Evolutionary conservation across 768 basidiomycete genomes (phyloP).

Genomic region (Wakefieldia striispora): DNA sequence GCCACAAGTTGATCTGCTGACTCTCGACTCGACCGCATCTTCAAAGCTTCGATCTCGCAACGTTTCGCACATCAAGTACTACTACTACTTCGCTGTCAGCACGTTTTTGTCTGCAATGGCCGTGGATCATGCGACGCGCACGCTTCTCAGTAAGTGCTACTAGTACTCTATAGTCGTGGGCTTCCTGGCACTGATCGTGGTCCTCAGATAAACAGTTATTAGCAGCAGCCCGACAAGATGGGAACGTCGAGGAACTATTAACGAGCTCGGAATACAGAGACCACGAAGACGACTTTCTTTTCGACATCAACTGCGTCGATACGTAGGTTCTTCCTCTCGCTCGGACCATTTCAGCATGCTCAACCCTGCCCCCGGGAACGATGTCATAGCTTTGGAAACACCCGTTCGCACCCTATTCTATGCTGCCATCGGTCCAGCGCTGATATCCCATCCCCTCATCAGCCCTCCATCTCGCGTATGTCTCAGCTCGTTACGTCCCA

Average conservation of each 20-base stretch:
- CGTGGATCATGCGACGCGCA: constrained; percentile 8
- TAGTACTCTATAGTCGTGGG: background rate
- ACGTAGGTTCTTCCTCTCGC: constrained; percentile 16
- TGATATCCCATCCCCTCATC: constrained; percentile 7
- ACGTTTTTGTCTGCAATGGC: constrained; percentile 12
- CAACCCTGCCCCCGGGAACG: background rate
- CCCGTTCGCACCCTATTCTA: constrained; percentile 22
- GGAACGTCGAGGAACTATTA: constrained; percentile 27
- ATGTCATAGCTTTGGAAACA: constrained; percentile 25
- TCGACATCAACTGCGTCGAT: constrained; percentile 33
- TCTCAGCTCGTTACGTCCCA: background rate
- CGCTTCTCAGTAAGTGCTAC: constrained; percentile 20
- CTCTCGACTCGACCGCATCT: background rate
- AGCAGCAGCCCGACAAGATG: constrained; percentile 21
- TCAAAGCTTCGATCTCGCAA: too few relatives aligned
- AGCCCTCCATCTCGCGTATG: constrained; percentile 34
- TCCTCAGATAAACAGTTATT: constrained; percentile 26
- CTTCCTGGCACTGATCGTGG: background rate
- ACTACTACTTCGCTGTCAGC: background rate
- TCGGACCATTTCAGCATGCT: background rate
- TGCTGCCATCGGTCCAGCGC: constrained; percentile 1
- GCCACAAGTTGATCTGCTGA: too few relatives aligned
- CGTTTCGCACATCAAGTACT: too few relatives aligned
- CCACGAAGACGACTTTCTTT: constrained; percentile 20
- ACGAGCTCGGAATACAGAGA: constrained; percentile 20